phyloP scores from a whole-genome alignment of 345 rosid species.

The Eucalyptus regnans region DNA sequence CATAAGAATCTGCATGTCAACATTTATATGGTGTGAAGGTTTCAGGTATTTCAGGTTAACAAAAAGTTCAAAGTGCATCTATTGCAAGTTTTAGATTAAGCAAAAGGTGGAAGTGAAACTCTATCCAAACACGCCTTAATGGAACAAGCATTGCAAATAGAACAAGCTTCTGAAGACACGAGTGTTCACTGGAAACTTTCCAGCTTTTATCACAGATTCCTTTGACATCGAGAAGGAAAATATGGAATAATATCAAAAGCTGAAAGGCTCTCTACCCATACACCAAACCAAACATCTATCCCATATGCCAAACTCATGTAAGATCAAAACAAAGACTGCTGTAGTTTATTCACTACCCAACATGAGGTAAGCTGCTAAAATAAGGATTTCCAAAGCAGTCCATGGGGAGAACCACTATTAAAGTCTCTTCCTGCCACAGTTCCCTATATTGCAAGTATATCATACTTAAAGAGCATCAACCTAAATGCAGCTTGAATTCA shows the following conservation, averaged over 20 bases:
- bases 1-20: neutral
- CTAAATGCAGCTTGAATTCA: neutral
- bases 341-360: neutral
- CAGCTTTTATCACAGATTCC: neutral
- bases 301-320: neutral
- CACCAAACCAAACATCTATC: neutral
- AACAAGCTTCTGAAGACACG: neutral
- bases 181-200: neutral
- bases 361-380: neutral
- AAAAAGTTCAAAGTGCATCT: neutral
- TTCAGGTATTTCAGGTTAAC: neutral
- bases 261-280: neutral
- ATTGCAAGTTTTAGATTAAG: neutral
- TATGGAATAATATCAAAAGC: neutral
- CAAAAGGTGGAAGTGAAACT: neutral
- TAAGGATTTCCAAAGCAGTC: neutral
- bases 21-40: neutral
- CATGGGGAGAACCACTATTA: neutral
- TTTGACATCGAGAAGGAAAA: neutral
- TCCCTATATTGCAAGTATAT: neutral
- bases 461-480: neutral
- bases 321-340: neutral
- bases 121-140: neutral
- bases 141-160: neutral
- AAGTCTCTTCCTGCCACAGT: neutral